Evolutionary conservation across 441 rosid species (phyloP).

Genomic region (Lagerstroemia fauriei): DNA sequence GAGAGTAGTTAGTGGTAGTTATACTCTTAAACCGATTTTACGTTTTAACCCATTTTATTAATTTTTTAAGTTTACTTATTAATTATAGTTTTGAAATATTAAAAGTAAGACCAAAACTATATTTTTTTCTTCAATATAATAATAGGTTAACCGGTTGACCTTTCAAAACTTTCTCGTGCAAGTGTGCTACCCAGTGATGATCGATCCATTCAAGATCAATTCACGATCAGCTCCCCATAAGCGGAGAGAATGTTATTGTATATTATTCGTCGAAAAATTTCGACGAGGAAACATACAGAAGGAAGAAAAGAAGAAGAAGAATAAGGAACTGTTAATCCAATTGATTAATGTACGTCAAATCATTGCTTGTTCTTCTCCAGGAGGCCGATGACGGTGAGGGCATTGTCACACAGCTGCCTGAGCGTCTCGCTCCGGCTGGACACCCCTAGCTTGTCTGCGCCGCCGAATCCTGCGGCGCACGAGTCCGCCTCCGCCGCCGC

Average conservation of each 20-base stretch:
- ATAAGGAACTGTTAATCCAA: background rate
- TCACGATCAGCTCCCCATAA: background rate
- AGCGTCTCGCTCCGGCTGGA: conserved; percentile 21
- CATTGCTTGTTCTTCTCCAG: conserved; percentile 8
- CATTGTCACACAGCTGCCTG: conserved; percentile 31
- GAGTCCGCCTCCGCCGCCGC: conserved; percentile 21
- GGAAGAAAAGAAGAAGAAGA: background rate
- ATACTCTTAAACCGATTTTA: no score
- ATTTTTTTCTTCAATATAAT: no score
- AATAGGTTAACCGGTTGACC: no score
- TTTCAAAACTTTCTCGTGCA: no score
- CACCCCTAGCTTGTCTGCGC: background rate
- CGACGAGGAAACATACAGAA: background rate
- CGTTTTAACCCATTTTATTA: no score
- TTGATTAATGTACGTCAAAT: background rate
- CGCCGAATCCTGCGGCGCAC: conserved; percentile 27
- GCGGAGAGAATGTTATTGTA: background rate
- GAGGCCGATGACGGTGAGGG: conserved; percentile 10
- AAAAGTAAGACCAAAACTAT: no score
- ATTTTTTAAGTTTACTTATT: no score
- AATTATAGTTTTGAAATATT: no score
- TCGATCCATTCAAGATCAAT: background rate
- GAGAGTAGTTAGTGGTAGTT: no score
- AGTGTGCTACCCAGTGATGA: background rate
- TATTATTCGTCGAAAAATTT: background rate